Base-by-base conservation (phyloP, 139 green algal genomes). In the Penium margaritaceum region DNA sequence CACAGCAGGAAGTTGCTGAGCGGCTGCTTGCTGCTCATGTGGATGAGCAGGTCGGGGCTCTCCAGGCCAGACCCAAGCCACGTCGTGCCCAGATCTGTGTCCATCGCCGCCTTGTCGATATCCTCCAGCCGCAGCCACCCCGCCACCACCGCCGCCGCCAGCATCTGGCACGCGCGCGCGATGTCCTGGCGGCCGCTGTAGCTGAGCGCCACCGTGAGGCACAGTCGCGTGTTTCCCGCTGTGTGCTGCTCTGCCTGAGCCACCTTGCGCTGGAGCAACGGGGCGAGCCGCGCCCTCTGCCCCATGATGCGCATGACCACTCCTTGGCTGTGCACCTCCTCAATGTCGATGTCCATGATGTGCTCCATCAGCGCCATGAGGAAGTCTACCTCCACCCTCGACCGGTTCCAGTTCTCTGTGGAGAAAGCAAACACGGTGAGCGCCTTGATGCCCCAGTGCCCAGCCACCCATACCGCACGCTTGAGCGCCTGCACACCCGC, bases 1-100 rank as follows among this genome's bases (percentile, higher is more conserved):
- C 76, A 95, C 47, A 95, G 77, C 68, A 95, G 63, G 81, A 95
- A 95, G 78, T 95, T 92, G 70, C 76, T 88, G 1, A 95, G 62
- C 17, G 89, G 74, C 71, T 88, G 78, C 81, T 94, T 85, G 29
- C 89, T 88, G 41, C 83, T 89, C 0, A 89, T 93, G 33, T 89
- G 74, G 17, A 95, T 90, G 1, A 92, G 64, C 7, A 95, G 63
- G 75, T 95, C 89, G 1, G 87, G 88, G 15, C 87, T 32, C 2
- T 68, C 63, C 0, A 86, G 21, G 15, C 27, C 41, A 24, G 33
- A 35, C 9, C 62, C 21, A 39, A 70, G 37, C 60, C 65, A 68
- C 4, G 35, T 29, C 19, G 78, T 84, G n/a, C n/a, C 29, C 35
- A 81, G 57, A 27, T 79, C 14, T 5, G 15, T 21, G 17, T 35